phyloP scores from a whole-genome alignment of 2,329 filamentous ascomycete genomes.

The Thermothelomyces thermophilus region DNA sequence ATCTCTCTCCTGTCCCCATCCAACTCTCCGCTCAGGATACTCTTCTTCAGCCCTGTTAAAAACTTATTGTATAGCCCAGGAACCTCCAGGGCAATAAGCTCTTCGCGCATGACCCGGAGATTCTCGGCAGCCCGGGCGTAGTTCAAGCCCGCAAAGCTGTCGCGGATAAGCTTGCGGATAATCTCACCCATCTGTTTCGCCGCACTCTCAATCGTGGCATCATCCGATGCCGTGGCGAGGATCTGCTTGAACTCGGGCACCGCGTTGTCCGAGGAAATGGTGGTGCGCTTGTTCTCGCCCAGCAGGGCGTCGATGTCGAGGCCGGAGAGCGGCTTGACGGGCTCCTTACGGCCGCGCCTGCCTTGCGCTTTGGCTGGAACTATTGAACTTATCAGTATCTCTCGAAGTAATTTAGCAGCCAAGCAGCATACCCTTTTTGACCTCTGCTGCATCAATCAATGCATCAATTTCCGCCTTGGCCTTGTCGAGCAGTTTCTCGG shows the following conservation, averaged over 20 bases:
- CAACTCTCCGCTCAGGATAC: conserved; percentile 61
- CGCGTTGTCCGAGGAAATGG: conserved; percentile 60
- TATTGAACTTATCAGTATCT: conserved; percentile 30
- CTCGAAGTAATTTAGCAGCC: neutral
- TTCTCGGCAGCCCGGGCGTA: conserved; percentile 72
- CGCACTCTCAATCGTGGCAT: conserved; percentile 58
- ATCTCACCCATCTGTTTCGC: conserved; percentile 69
- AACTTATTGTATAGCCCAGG: conserved; percentile 72
- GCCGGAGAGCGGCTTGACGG: conserved; percentile 78
- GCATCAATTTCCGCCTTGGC: conserved; percentile 52
- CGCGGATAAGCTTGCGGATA: conserved; percentile 59
- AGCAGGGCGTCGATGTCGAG: conserved; percentile 81
- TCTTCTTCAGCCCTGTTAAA: conserved; percentile 62
- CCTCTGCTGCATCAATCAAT: conserved; percentile 63
- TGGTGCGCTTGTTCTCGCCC: conserved; percentile 40
- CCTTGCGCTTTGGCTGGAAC: conserved; percentile 76
- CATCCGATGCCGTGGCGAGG: conserved; percentile 53
- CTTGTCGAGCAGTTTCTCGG: conserved; percentile 56
- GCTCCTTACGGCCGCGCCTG: conserved; percentile 59
- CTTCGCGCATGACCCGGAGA: conserved; percentile 69
- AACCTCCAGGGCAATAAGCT: conserved; percentile 68
- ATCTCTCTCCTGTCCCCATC: conserved; percentile 74
- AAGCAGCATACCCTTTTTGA: conserved; percentile 64
- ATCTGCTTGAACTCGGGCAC: conserved; percentile 87
- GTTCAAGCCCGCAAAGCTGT: conserved; percentile 67